These are phyloP conservation scores for Liquidambar formosana DNA, from an alignment of 164 flowering plant genomes.

Conservation along the genomic window DNA sequence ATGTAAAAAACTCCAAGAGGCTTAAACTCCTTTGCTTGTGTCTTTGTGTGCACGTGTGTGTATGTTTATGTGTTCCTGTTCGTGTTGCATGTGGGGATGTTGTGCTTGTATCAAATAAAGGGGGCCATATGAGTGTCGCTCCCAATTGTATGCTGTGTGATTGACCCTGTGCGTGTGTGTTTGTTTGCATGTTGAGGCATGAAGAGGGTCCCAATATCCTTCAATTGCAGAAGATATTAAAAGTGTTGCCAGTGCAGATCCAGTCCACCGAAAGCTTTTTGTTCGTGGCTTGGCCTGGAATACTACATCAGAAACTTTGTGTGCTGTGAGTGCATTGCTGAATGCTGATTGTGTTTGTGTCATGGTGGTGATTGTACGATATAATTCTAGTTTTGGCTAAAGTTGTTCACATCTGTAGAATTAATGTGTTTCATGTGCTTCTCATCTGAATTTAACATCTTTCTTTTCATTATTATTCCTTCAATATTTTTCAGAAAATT, in stretches of 20 bases:
- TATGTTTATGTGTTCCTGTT: background rate
- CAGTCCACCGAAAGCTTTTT: constrained; percentile 82
- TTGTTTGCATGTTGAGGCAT: constrained; percentile 58
- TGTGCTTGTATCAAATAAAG: constrained; percentile 9
- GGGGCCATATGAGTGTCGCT: constrained; percentile 18
- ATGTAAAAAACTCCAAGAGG: background rate
- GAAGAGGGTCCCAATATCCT: constrained; percentile 73
- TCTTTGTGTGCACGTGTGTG: constrained; percentile 3
- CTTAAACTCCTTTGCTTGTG: background rate
- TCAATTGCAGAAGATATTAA: constrained; percentile 73
- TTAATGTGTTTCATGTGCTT: constrained; percentile 4
- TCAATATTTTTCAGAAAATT: background rate
- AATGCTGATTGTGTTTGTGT: constrained; percentile 34
- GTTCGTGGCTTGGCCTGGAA: constrained; percentile 85
- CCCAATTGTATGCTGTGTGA: constrained; percentile 49
- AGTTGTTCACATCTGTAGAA: constrained; percentile 1
- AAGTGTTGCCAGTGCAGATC: constrained; percentile 73
- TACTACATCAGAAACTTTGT: constrained; percentile 76
- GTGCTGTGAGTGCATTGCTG: constrained; percentile 81
- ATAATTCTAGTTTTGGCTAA: constrained; percentile 1
- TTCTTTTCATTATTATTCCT: background rate
- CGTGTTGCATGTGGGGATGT: constrained; percentile 10
- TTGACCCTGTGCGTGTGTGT: constrained; percentile 68
- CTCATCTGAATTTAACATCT: background rate
- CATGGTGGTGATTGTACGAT: constrained; percentile 15